phyloP scores from a whole-genome alignment of 805 yeast genomes.

The Hanseniaspora hatyaiensis region DNA sequence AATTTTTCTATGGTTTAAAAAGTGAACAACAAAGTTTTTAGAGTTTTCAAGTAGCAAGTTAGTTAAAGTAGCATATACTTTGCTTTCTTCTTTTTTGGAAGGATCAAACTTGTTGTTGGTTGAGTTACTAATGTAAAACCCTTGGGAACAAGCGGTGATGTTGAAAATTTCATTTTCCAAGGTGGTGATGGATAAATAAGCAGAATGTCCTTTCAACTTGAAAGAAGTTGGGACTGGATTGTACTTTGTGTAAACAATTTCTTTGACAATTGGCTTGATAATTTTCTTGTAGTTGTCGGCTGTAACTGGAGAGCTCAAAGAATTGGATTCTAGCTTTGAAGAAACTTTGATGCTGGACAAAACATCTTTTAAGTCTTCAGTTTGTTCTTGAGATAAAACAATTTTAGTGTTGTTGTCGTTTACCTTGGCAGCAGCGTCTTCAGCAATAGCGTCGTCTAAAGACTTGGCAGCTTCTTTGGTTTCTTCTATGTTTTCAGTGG shows the following conservation, averaged over 20 bases:
- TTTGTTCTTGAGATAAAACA: constrained; percentile 1
- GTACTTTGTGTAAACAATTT: constrained; percentile 69
- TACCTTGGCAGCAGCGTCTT: constrained; percentile 19
- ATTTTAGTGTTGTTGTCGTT: background rate
- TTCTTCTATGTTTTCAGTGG: constrained; percentile 17
- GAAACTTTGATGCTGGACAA: background rate
- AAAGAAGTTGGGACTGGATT: constrained; percentile 66
- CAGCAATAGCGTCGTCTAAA: constrained; percentile 24
- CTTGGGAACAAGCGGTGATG: constrained; percentile 66
- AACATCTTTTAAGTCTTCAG: constrained; percentile 4
- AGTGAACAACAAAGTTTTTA: constrained; percentile 44
- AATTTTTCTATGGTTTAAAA: constrained; percentile 40
- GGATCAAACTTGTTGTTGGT: constrained; percentile 64
- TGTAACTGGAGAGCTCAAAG: background rate
- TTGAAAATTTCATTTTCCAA: constrained; percentile 70
- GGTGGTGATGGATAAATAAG: constrained; percentile 64
- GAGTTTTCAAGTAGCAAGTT: constrained; percentile 56
- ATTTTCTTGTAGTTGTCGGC: constrained; percentile 17
- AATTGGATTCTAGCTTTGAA: background rate
- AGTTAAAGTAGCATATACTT: constrained; percentile 34
- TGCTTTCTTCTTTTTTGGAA: constrained; percentile 29
- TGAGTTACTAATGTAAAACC: constrained; percentile 67
- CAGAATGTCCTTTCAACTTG: constrained; percentile 61
- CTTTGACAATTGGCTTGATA: constrained; percentile 36
- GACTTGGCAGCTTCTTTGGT: constrained; percentile 17